phyloP scores from a whole-genome alignment of 2,329 filamentous ascomycete genomes.

The Didymella sp. region DNA sequence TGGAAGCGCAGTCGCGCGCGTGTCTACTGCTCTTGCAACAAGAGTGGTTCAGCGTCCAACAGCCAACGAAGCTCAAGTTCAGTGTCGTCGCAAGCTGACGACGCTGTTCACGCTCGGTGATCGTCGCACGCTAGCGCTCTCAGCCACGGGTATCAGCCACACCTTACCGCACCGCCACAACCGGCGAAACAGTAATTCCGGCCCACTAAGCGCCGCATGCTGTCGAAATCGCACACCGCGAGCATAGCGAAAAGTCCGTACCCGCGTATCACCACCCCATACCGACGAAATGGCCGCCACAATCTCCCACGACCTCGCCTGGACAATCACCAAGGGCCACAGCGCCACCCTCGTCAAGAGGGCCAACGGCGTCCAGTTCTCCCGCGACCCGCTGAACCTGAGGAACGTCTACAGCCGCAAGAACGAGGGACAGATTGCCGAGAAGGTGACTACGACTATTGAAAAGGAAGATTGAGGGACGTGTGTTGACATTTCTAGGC shows the following conservation, averaged over 20 bases:
- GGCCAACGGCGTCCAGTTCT: constrained; percentile 86
- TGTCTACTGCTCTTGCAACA: neutral
- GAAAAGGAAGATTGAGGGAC: neutral
- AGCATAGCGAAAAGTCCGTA: constrained; percentile 29
- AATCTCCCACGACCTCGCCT: constrained; percentile 89
- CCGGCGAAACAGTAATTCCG: neutral
- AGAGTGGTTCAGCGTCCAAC: neutral
- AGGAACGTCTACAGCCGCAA: constrained; percentile 90
- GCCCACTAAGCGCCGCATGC: neutral
- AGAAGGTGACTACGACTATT: constrained; percentile 72
- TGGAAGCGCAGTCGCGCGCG: neutral
- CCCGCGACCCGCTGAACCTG: constrained; percentile 92
- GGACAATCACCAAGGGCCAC: constrained; percentile 88
- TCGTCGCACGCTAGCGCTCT: constrained; percentile 2
- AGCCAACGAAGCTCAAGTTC: constrained; percentile 11
- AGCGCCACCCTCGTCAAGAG: constrained; percentile 95
- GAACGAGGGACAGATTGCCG: constrained; percentile 92
- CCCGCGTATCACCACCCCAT: constrained; percentile 34
- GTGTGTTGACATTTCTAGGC: constrained; percentile 64
- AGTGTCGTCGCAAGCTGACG: neutral
- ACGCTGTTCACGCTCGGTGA: constrained; percentile 23
- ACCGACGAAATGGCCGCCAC: constrained; percentile 59
- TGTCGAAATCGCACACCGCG: constrained; percentile 13
- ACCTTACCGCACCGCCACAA: constrained; percentile 3
- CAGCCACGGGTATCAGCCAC: constrained; percentile 3